phyloP scores from a whole-genome alignment of 2,329 filamentous ascomycete genomes.

The Colletotrichum tropicicola region DNA sequence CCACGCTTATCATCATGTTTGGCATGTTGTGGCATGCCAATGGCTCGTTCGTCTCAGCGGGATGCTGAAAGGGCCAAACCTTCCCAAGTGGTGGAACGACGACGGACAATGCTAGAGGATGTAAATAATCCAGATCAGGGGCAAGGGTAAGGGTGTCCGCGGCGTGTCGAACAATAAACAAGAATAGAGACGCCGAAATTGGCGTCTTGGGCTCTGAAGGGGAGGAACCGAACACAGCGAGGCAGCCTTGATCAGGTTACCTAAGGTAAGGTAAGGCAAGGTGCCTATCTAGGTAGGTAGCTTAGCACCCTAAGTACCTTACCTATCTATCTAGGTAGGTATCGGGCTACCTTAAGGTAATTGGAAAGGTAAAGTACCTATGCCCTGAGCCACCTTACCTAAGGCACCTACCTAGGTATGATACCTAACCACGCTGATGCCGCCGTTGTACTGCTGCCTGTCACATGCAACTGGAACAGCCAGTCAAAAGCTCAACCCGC shows the following conservation, averaged over 20 bases:
- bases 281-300: not conserved
- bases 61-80: no score
- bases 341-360: not conserved
- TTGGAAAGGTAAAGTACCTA: not conserved
- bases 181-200: no score
- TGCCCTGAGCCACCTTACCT: not conserved
- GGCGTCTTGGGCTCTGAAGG: no score
- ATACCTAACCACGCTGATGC: not conserved
- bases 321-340: not conserved
- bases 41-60: not conserved
- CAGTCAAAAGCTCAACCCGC: slow-evolving; percentile 10
- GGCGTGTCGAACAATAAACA: no score
- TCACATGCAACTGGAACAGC: slow-evolving; percentile 13
- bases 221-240: no score
- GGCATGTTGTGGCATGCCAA: not conserved
- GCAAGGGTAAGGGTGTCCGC: no score
- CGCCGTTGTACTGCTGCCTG: not conserved
- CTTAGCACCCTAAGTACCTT: no score
- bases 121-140: no score
- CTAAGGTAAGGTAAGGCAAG: no score
- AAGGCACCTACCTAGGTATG: not conserved
- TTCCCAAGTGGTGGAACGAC: not conserved
- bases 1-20: not conserved
- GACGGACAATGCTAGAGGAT: no score
- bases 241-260: no score